These are phyloP conservation scores for Trichoderma parareesei DNA, from an alignment of 495 filamentous ascomycete genomes.

Conservation along the genomic window DNA sequence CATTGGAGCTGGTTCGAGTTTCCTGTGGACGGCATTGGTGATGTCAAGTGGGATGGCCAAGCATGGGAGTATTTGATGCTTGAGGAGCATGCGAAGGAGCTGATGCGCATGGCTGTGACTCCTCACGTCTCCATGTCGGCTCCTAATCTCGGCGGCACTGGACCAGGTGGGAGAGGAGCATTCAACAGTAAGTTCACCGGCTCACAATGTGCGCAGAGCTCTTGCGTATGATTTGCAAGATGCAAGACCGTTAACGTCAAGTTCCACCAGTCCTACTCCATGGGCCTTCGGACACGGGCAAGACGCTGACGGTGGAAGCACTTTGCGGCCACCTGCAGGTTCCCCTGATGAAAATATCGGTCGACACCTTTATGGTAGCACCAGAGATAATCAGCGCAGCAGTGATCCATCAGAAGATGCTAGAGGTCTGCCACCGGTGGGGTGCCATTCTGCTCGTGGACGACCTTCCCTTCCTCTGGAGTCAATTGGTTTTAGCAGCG, in stretches of 20 bases:
- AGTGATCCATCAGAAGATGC: constrained; percentile 58
- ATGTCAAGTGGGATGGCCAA: constrained; percentile 75
- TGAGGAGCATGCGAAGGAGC: constrained; percentile 65
- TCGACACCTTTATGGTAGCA: constrained; percentile 76
- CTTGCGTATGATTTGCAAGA: not conserved
- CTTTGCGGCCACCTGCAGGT: constrained; percentile 77
- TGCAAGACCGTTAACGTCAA: constrained; percentile 13
- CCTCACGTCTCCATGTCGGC: constrained; percentile 70
- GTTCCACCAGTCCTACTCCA: constrained; percentile 51
- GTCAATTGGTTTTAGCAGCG: constrained; percentile 33
- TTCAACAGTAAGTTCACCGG: constrained; percentile 36
- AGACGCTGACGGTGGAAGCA: constrained; percentile 82
- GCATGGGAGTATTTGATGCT: constrained; percentile 75
- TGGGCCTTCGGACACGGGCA: constrained; percentile 79
- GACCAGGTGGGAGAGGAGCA: constrained; percentile 66
- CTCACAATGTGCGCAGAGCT: not conserved
- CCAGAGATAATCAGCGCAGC: constrained; percentile 69
- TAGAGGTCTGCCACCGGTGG: constrained; percentile 76
- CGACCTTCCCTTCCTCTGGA: constrained; percentile 44
- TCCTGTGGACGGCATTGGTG: constrained; percentile 70
- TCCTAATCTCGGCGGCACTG: constrained; percentile 76
- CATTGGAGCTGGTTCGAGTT: constrained; percentile 94
- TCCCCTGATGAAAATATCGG: constrained; percentile 78
- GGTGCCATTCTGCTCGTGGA: constrained; percentile 45
- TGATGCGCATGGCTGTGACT: constrained; percentile 68